Conservation (phyloP, 257 asterid species). For the Linderniella brevidens region DNA sequence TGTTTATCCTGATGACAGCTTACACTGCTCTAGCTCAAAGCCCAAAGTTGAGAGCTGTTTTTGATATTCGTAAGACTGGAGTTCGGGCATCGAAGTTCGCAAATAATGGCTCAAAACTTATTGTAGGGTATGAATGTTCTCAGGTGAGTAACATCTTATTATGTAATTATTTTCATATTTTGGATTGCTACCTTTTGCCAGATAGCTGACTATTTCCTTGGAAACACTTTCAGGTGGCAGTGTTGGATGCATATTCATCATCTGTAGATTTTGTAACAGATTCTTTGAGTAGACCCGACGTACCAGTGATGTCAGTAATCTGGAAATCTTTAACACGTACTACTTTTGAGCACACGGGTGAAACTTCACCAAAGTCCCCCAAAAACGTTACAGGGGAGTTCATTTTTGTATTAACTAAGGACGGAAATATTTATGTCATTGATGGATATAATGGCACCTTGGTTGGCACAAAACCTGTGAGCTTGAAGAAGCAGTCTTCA, state of each 20-base stretch:
- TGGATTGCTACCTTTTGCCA: too few species aligned
- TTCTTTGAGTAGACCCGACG: conserved; percentile 15
- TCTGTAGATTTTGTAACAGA: conserved; percentile 44
- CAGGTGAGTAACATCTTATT: conserved; percentile 34
- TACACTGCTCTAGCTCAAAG: conserved; percentile 39
- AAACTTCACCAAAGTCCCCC: conserved; percentile 22
- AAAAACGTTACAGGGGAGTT: conserved; percentile 23
- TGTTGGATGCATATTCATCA: conserved; percentile 53
- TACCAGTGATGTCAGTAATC: conserved; percentile 33
- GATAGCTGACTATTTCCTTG: too few species aligned
- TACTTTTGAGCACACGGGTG: conserved; percentile 21
- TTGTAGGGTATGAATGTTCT: conserved; percentile 54
- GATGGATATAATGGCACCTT: conserved; percentile 36
- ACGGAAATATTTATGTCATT: conserved; percentile 37
- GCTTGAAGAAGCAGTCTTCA: conserved; percentile 40
- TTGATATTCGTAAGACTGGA: conserved; percentile 39
- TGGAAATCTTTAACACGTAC: conserved; percentile 22
- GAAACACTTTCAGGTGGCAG: conserved; percentile 42
- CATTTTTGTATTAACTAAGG: conserved; percentile 44
- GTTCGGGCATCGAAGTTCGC: conserved; percentile 48
- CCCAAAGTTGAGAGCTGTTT: conserved; percentile 52
- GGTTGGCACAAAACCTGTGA: conserved; percentile 36
- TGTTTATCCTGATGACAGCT: conserved; percentile 38
- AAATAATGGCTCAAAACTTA: conserved; percentile 44
- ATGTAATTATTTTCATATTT: not conserved